These are phyloP conservation scores for Peterozyma toletana DNA, from an alignment of 805 yeast species.

Conservation along the genomic window DNA sequence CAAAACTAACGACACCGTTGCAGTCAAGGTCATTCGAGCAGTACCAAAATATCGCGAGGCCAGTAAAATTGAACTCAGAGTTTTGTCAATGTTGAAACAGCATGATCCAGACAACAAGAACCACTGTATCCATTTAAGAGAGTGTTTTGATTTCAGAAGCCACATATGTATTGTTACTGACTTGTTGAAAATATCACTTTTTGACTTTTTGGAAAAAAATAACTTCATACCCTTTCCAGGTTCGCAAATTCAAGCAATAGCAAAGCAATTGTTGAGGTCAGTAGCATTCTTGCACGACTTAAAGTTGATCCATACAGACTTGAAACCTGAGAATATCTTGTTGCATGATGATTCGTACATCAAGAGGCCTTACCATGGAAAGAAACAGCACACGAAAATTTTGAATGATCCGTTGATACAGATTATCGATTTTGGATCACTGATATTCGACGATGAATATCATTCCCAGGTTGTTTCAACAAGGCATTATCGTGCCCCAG, in stretches of 20 bases:
- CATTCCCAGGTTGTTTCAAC: slow-evolving; percentile 92
- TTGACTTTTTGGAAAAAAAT: slow-evolving; percentile 84
- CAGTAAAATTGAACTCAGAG: slow-evolving; percentile 83
- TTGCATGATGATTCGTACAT: slow-evolving; percentile 45
- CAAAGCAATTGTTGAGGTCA: slow-evolving; percentile 76
- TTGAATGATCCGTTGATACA: slow-evolving; percentile 76
- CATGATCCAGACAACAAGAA: slow-evolving; percentile 62
- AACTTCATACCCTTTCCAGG: slow-evolving; percentile 90
- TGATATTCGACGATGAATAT: slow-evolving; percentile 88
- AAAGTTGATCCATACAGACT: slow-evolving; percentile 88
- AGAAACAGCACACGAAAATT: slow-evolving; percentile 33
- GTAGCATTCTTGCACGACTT: slow-evolving; percentile 88
- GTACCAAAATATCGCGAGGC: slow-evolving; percentile 95
- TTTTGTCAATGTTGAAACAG: slow-evolving; percentile 63
- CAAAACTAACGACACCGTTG: slow-evolving; percentile 54
- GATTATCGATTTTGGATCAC: slow-evolving; percentile 95
- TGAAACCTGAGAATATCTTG: slow-evolving; percentile 92
- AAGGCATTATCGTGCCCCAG: slow-evolving; percentile 96
- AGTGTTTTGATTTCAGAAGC: slow-evolving; percentile 86
- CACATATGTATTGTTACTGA: slow-evolving; percentile 95
- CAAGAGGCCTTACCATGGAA: slow-evolving; percentile 25
- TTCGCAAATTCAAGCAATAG: slow-evolving; percentile 81
- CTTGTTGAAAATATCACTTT: slow-evolving; percentile 73
- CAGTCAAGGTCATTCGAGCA: slow-evolving; percentile 87
- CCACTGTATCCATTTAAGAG: slow-evolving; percentile 80